A percentile compares a stretch with the other conserved stretches of the same genome.
phyloP scores from a whole-genome alignment of 805 yeast species.

The Hanseniaspora guilliermondii region DNA sequence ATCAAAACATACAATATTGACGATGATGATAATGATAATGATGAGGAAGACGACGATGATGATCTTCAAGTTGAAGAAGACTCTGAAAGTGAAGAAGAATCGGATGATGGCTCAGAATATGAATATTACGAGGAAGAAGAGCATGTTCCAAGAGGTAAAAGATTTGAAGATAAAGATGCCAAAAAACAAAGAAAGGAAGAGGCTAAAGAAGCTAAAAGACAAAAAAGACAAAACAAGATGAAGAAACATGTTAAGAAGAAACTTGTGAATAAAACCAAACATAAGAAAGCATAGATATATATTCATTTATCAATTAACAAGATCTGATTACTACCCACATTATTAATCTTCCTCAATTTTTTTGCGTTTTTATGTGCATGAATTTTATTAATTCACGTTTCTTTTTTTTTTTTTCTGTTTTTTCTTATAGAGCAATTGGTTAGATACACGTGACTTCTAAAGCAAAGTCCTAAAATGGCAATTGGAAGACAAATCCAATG shows the following conservation, averaged over 20 bases:
- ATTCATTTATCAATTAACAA: background rate
- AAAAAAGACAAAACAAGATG: constrained; percentile 68
- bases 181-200: constrained; percentile 64
- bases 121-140: constrained; percentile 35
- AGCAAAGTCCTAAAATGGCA: background rate
- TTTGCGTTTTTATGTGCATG: too few relatives aligned
- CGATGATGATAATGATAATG: constrained; percentile 18
- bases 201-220: constrained; percentile 65
- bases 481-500: background rate
- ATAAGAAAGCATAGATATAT: constrained; percentile 23
- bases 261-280: constrained; percentile 45
- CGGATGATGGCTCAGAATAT: constrained; percentile 23
- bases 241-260: constrained; percentile 75
- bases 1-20: constrained; percentile 25
- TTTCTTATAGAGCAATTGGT: background rate
- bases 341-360: too few relatives aligned
- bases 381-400: too few relatives aligned
- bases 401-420: constrained; percentile 28
- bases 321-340: constrained; percentile 22
- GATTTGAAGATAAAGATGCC: constrained; percentile 62
- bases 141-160: constrained; percentile 51
- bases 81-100: constrained; percentile 21
- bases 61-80: constrained; percentile 23
- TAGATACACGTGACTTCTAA: background rate
- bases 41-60: constrained; percentile 22